A percentile compares a stretch with the other conserved stretches of the same genome.
Conservation (phyloP, 495 filamentous ascomycete species). For the Aspergillus mulundensis region DNA sequence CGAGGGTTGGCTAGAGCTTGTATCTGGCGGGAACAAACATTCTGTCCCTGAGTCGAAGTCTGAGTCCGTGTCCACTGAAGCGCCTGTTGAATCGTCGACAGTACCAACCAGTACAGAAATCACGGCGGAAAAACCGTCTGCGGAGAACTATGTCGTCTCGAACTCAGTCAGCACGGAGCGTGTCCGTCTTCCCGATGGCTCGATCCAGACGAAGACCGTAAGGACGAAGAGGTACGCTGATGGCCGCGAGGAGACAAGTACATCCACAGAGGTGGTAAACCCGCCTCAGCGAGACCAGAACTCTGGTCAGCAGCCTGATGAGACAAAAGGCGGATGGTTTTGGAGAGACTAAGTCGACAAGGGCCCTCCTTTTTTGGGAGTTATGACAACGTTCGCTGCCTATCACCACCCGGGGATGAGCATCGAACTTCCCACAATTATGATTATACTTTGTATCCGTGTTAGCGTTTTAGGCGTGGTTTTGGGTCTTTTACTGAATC, state of each 20-base stretch:
- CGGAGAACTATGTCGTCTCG: constrained; percentile 43
- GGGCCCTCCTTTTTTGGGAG: too few species aligned
- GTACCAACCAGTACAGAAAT: not conserved
- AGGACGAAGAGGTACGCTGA: constrained; percentile 60
- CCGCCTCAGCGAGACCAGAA: constrained; percentile 21
- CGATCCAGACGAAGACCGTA: constrained; percentile 54
- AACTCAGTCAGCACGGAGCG: constrained; percentile 56
- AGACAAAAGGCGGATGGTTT: constrained; percentile 38
- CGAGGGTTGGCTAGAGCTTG: constrained; percentile 31
- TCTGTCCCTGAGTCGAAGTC: constrained; percentile 20
- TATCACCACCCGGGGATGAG: too few species aligned
- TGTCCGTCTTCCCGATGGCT: constrained; percentile 53
- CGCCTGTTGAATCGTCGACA: too few species aligned
- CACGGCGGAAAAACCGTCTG: not conserved
- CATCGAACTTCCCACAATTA: too few species aligned
- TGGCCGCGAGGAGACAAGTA: constrained; percentile 57
- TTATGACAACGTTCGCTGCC: too few species aligned
- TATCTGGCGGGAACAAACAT: constrained; percentile 29
- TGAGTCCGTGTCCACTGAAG: constrained; percentile 4
- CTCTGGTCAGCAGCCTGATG: constrained; percentile 9
- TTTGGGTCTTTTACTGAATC: too few species aligned
- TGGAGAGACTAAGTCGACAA: constrained; percentile 33
- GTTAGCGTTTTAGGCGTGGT: too few species aligned
- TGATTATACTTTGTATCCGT: too few species aligned
- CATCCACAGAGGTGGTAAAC: constrained; percentile 34